Evolutionary conservation across 2,329 filamentous ascomycete genomes (phyloP), one percentile per base, ranked within the genome.

Genomic region (Calonectria pteridis): DNA sequence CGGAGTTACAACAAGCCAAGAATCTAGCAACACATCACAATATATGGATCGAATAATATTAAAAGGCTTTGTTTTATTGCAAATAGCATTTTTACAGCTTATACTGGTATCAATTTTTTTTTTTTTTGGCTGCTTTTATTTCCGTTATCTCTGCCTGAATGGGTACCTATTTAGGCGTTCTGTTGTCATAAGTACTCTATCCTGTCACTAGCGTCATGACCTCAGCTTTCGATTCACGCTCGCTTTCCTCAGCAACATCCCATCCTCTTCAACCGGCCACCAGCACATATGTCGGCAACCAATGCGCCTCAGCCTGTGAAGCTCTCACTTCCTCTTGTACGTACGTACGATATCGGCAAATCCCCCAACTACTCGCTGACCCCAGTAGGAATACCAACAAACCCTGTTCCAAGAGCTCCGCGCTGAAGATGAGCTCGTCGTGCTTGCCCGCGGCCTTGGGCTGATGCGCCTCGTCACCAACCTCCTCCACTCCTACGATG

Each of bases 401-500:
- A 93, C 95, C 82, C 92, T 98, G 81, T 98, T 98, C 87, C 95
- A 94, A 84, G 94, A 97, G 86, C 92, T 98, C 78, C 93, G 95
- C 76, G 88, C 92, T 74, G 94, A 98, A 87, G 97, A 99, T 94
- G 94, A 97, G 85, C 93, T 99, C 77, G 94, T 98, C 80, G 90
- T 99, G 69, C 91, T 98, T 69, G 97, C 96, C 51, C 94, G 95
- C 67, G 97, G 97, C 78, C 93, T 99, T 62, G 97, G 97, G 79
- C 92, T 98, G 58, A 91, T 98, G 83, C 95, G 95, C 78, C 91
- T 99, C 71, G 91, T 98, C 81, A 97, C 95, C n/a, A 99, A 98
- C 83, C 91, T 99, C 49, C 91, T 99, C 33, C 97, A 99, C 85
- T 96, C 96, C 26, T 98, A 98, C 86, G 97, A 99, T 89, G 96